Percentiles rank a stretch among this genome's conserved stretches.
Evolutionary conservation across 1,139 yeast genomes (phyloP).

Genomic region (Geotrichum citri-aurantii): DNA sequence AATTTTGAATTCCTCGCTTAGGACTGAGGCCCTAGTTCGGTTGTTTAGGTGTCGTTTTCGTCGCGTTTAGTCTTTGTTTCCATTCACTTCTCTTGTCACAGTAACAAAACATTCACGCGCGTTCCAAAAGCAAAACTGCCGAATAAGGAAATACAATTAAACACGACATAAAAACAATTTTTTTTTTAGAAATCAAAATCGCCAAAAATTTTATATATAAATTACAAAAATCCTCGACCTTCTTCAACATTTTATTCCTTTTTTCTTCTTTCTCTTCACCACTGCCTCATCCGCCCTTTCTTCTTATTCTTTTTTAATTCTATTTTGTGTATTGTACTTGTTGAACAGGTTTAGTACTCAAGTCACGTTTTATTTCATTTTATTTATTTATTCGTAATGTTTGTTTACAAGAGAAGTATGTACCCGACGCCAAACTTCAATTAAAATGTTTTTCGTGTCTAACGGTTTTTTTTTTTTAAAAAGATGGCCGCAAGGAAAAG

Average conservation of each 20-base stretch:
- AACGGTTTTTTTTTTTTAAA: slow-evolving; percentile 8
- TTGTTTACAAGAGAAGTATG: slow-evolving; percentile 47
- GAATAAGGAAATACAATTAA: slow-evolving; percentile 1
- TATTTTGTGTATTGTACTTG: slow-evolving; percentile 1
- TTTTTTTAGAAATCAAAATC: background rate
- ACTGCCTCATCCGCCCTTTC: background rate
- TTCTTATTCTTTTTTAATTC: background rate
- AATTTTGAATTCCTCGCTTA: background rate
- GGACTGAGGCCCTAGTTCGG: background rate
- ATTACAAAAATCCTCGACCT: slow-evolving; percentile 4
- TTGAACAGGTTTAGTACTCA: slow-evolving; percentile 1
- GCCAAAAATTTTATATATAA: background rate
- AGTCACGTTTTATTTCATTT: background rate
- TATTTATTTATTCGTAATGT: slow-evolving; percentile 34
- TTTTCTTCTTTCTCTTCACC: background rate
- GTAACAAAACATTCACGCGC: slow-evolving; percentile 7
- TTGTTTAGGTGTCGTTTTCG: background rate
- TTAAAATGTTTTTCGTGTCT: background rate
- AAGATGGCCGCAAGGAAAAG: slow-evolving; percentile 75
- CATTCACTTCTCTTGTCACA: slow-evolving; percentile 2
- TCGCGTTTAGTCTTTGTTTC: slow-evolving; percentile 4
- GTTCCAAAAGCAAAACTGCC: background rate
- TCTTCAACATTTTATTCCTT: background rate
- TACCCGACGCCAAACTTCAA: background rate
- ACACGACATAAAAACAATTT: slow-evolving; percentile 7